A percentile compares a stretch with the other conserved stretches of the same genome.
These are phyloP conservation scores for Bremia lactucae DNA, from an alignment of 352 stramenopile species.

Conservation along the genomic window DNA sequence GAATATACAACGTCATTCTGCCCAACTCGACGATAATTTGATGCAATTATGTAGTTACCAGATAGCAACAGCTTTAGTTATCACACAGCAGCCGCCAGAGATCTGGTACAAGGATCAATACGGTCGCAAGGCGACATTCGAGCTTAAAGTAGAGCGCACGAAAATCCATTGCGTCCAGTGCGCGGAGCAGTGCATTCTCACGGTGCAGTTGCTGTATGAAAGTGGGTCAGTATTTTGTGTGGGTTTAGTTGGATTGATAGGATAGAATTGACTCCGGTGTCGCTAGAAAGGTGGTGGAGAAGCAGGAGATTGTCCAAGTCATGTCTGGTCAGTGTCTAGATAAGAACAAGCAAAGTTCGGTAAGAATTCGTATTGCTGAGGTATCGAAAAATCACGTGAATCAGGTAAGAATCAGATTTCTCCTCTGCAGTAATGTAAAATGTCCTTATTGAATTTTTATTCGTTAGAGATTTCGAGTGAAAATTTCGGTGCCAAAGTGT, in stretches of 20 bases:
- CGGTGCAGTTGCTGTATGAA: conserved; percentile 63
- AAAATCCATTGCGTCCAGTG: conserved; percentile 29
- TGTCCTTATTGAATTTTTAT: background rate
- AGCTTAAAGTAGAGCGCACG: conserved; percentile 30
- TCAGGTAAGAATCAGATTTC: too few relatives aligned
- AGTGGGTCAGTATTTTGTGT: conserved; percentile 24
- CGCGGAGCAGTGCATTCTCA: conserved; percentile 37
- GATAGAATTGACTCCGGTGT: conserved; percentile 1
- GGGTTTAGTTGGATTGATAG: background rate
- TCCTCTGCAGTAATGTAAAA: background rate
- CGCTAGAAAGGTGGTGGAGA: conserved; percentile 54
- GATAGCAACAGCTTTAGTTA: conserved; percentile 28
- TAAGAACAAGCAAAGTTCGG: conserved; percentile 33
- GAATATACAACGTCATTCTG: background rate
- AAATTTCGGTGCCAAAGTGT: conserved; percentile 40
- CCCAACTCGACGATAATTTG: background rate
- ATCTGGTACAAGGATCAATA: conserved; percentile 79
- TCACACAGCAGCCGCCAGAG: conserved; percentile 45
- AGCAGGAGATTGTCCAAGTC: conserved; percentile 61
- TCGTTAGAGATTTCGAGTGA: conserved; percentile 42
- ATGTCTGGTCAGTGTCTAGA: conserved; percentile 50
- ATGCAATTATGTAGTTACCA: background rate
- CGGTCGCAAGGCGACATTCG: conserved; percentile 63
- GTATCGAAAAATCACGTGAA: conserved; percentile 82
- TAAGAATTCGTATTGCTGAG: conserved; percentile 63